A percentile compares a stretch with the other conserved stretches of the same genome.
These are phyloP conservation scores for Cercospora brassicicola DNA, from an alignment of 2,329 filamentous ascomycete genomes.

Conservation along the genomic window DNA sequence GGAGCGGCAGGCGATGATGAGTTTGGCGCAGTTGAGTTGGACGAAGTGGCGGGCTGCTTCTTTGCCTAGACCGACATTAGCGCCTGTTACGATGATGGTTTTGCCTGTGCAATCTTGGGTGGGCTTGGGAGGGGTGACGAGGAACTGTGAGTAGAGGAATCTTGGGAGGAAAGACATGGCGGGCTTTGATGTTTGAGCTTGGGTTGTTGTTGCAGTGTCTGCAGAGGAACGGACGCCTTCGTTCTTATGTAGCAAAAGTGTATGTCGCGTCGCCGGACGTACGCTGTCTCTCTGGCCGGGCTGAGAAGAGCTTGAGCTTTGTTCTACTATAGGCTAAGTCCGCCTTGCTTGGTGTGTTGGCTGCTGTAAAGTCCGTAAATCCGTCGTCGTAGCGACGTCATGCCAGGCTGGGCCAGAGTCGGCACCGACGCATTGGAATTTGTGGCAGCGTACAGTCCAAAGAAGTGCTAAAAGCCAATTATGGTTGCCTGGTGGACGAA, in stretches of 20 bases:
- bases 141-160: slow-evolving; percentile 46
- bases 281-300: background rate
- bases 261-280: background rate
- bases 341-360: background rate
- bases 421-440: background rate
- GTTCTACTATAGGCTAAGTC: background rate
- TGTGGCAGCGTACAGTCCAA: background rate
- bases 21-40: slow-evolving; percentile 42
- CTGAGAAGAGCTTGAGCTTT: background rate
- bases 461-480: background rate
- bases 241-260: background rate
- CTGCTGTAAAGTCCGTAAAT: background rate
- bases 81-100: slow-evolving; percentile 52
- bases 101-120: slow-evolving; percentile 28
- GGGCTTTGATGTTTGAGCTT: background rate
- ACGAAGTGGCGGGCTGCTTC: slow-evolving; percentile 50
- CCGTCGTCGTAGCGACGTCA: background rate
- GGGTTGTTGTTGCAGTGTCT: background rate
- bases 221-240: background rate
- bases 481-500: no score
- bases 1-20: slow-evolving; percentile 51
- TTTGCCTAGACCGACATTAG: slow-evolving; percentile 50
- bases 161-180: slow-evolving; percentile 23
- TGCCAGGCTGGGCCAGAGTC: background rate
- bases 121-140: slow-evolving; percentile 41